A percentile compares a stretch with the other conserved stretches of the same genome.
These are phyloP conservation scores for Bocquillonia castaneifolia DNA, from an alignment of 441 rosid genomes.

Conservation along the genomic window DNA sequence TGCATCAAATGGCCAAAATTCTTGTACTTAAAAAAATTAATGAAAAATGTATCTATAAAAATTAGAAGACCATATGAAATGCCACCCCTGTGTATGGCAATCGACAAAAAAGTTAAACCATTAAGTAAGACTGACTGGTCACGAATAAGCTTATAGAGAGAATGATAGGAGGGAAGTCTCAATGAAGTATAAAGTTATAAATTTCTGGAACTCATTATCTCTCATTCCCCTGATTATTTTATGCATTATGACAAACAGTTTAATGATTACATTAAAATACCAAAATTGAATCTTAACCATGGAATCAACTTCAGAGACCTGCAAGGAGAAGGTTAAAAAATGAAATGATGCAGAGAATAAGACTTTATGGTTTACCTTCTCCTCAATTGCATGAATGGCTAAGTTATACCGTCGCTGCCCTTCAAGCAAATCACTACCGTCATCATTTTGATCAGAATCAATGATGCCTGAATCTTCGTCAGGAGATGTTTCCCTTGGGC, in stretches of 20 bases:
- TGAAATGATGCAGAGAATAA: slow-evolving; percentile 12
- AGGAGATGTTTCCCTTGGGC: slow-evolving; percentile 52
- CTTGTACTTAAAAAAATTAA: neutral
- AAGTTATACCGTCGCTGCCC: slow-evolving; percentile 98
- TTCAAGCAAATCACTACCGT: slow-evolving; percentile 76
- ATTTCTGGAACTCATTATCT: neutral
- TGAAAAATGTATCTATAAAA: neutral
- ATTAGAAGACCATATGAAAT: neutral
- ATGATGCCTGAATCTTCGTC: slow-evolving; percentile 59
- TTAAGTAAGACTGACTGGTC: neutral
- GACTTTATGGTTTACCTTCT: slow-evolving; percentile 51
- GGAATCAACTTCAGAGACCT: slow-evolving; percentile 6
- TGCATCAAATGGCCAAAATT: slow-evolving; percentile 1
- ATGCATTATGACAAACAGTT: neutral
- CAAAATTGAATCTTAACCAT: slow-evolving; percentile 9
- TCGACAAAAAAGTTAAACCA: neutral
- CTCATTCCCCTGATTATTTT: slow-evolving; percentile 1
- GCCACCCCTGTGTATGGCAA: neutral
- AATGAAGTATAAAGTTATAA: neutral
- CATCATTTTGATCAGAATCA: slow-evolving; percentile 81
- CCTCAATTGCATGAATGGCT: slow-evolving; percentile 94
- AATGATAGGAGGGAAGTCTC: slow-evolving; percentile 5
- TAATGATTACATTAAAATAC: neutral
- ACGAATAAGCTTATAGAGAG: neutral
- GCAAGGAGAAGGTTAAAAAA: slow-evolving; percentile 6